Evolutionary conservation across 2,329 filamentous ascomycete species (phyloP).

Genomic region (Acephala macrosclerotiorum): DNA sequence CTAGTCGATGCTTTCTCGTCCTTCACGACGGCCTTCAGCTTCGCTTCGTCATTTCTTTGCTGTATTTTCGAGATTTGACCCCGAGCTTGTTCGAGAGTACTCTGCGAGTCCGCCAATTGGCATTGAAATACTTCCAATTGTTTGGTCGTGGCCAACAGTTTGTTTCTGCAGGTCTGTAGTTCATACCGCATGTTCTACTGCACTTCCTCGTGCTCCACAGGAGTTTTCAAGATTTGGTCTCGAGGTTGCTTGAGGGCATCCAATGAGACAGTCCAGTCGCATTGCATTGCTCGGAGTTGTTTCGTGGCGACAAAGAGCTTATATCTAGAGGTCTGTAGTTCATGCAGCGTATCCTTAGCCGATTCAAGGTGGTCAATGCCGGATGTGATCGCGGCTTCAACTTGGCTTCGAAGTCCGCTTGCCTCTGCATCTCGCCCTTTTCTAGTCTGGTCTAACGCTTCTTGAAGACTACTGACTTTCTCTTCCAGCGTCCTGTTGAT

Average conservation of each 20-base stretch:
- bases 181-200: too few species aligned
- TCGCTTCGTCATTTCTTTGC: not conserved
- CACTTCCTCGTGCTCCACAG: too few species aligned
- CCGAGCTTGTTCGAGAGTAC: not conserved
- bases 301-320: not conserved
- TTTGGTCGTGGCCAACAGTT: too few species aligned
- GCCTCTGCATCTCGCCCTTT: not conserved
- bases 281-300: not conserved
- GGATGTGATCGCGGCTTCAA: not conserved
- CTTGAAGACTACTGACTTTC: too few species aligned
- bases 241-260: too few species aligned
- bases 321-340: not conserved
- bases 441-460: not conserved
- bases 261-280: not conserved
- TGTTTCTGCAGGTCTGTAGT: too few species aligned
- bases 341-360: not conserved
- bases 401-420: not conserved
- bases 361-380: too few species aligned
- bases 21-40: not conserved
- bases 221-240: too few species aligned
- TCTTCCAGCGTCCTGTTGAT: too few species aligned
- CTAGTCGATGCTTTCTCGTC: not conserved
- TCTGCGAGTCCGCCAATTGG: too few species aligned
- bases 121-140: too few species aligned
- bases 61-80: not conserved